phyloP scores from a whole-genome alignment of 2,329 filamentous ascomycete species.

The Bisporella sp. region DNA sequence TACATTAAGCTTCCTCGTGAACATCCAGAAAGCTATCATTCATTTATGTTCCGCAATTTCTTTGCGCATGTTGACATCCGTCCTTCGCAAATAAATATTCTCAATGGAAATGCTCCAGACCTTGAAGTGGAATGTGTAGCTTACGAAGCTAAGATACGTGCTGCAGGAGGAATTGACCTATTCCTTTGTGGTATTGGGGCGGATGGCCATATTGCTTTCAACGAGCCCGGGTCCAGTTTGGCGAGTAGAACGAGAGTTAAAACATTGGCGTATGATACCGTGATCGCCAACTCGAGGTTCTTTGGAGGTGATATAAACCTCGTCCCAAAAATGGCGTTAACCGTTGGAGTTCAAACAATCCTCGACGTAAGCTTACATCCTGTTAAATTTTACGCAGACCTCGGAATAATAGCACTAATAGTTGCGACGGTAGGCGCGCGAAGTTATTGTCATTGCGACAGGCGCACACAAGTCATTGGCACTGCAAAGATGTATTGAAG shows the following conservation, averaged over 20 bases:
- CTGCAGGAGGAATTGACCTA: neutral
- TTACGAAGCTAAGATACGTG: constrained; percentile 1
- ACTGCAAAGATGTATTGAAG: constrained; percentile 53
- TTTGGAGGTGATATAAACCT: neutral
- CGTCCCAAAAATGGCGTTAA: constrained; percentile 3
- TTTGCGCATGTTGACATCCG: constrained; percentile 2
- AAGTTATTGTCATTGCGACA: neutral
- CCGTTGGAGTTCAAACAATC: constrained; percentile 1
- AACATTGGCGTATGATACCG: constrained; percentile 2
- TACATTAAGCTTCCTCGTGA: neutral
- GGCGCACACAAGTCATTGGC: neutral
- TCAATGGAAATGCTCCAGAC: constrained; percentile 39
- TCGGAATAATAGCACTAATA: neutral
- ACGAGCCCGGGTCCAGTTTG: constrained; percentile 1
- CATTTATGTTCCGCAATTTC: constrained; percentile 3
- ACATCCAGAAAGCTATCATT: constrained; percentile 2
- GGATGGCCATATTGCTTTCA: constrained; percentile 3
- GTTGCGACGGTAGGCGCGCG: neutral
- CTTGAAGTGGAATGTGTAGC: neutral
- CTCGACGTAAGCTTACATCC: neutral
- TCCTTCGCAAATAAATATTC: neutral
- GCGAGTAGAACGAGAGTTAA: constrained; percentile 1
- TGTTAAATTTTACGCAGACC: too few relatives aligned
- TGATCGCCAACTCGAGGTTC: constrained; percentile 1
- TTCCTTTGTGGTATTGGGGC: neutral